phyloP scores from a whole-genome alignment of 1,284 basidiomycete species.

The Irpex lacteus region DNA sequence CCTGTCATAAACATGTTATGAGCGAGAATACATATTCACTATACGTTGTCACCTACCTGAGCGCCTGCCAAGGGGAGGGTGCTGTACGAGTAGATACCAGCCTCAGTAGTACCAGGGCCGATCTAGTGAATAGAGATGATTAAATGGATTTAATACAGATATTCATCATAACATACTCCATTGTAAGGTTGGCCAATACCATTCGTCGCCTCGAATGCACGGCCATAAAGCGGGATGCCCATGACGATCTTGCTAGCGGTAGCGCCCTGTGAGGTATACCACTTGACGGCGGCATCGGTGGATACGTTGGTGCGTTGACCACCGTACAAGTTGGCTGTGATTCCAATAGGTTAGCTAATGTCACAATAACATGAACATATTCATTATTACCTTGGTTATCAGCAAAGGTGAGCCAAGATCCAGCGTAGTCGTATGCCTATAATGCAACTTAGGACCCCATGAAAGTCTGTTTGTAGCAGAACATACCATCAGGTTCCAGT shows the following conservation, averaged over 20 bases:
- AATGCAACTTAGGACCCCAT: slow-evolving; percentile 24
- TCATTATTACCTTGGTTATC: slow-evolving; percentile 62
- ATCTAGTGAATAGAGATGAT: slow-evolving; percentile 41
- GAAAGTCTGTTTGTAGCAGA: neutral
- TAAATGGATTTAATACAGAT: neutral
- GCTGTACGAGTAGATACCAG: slow-evolving; percentile 77
- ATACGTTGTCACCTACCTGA: slow-evolving; percentile 26
- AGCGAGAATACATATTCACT: neutral
- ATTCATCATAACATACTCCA: slow-evolving; percentile 45
- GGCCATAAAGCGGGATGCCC: slow-evolving; percentile 84
- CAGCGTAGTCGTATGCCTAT: slow-evolving; percentile 76
- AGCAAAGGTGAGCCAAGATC: slow-evolving; percentile 60
- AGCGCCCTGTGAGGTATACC: slow-evolving; percentile 69
- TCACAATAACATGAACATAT: neutral
- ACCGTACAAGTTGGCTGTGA: slow-evolving; percentile 69
- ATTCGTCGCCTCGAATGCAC: slow-evolving; percentile 76
- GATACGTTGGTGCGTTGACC: slow-evolving; percentile 58
- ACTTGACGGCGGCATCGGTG: slow-evolving; percentile 70
- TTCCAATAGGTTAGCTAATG: neutral
- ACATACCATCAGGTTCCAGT: slow-evolving; percentile 81
- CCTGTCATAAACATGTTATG: slow-evolving; percentile 26
- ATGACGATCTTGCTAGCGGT: slow-evolving; percentile 73
- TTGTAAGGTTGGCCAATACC: slow-evolving; percentile 76
- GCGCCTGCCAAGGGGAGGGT: slow-evolving; percentile 61
- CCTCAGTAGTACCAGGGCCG: slow-evolving; percentile 71